Base-by-base conservation (phyloP, 2,329 filamentous ascomycete genomes). In the Fusarium burgessii region DNA sequence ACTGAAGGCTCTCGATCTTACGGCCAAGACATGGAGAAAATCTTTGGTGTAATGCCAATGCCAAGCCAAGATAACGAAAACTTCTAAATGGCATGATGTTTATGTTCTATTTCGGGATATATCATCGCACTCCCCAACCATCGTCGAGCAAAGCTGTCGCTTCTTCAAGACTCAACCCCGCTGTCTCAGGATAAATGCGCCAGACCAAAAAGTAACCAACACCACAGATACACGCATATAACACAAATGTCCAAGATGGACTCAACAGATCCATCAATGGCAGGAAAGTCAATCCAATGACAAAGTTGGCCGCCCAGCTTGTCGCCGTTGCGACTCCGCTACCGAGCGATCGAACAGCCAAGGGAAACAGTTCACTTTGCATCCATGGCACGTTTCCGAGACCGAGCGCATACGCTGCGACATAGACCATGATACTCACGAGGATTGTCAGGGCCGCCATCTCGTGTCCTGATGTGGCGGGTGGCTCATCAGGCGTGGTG, bases 301-400 rank as follows among this genome's bases (percentile, higher is more conserved):
- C 79, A 65, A 97, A 96, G 78, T 98, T 98, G 27, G 92, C 90
- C 7, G 87, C 88, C 95, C 95, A 98, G 77, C 89, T 98, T 10
- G 93, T 97, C 8, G 91, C 91, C 11, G 95, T 95, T 3, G 92
- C 88, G 8, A 93, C 80, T 1, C 90, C 90, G 62, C 91, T 93
- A 32, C 93, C 93, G 3, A 93, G 81, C 7, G 91, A 90, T 51
- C 93, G 89, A 47, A 94, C 92, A 33, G 87, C 86, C 50, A 95
- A 84, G 2, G 94, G 92, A 77, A 98, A 98, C 35, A 97, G 87
- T 82, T 98, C 95, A 74, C 91, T 93, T 82, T 97, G 95, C 86
- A 97, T 95, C 95, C 95, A 98, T 1, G 95, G 95, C 5, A 98
- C 94, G 75, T 94, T 97, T 12, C 95, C 95, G 4, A 98, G 86